These are phyloP conservation scores for Mortierella claussenii DNA, from an alignment of 192 early-diverging fungal species.

Conservation along the genomic window DNA sequence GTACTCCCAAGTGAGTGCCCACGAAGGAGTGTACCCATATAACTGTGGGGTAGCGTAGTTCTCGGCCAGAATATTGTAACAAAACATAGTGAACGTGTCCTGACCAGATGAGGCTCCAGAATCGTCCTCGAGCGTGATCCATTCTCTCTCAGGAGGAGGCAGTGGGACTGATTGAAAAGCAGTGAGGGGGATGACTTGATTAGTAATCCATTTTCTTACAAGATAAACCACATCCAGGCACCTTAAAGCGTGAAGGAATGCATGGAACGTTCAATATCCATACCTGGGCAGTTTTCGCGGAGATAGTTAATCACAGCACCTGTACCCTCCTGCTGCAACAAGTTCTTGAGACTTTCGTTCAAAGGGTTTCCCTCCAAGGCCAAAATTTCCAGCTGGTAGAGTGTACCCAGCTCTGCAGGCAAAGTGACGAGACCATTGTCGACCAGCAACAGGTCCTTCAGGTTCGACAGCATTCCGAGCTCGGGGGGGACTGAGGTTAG, in stretches of 20 bases:
- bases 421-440: constrained; percentile 90
- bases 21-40: constrained; percentile 95
- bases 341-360: constrained; percentile 77
- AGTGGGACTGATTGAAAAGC: constrained; percentile 65
- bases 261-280: too few relatives aligned
- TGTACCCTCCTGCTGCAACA: constrained; percentile 91
- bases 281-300: constrained; percentile 89
- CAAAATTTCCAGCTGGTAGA: constrained; percentile 90
- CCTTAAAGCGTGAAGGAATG: too few relatives aligned
- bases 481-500: constrained; percentile 86
- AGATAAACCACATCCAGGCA: too few relatives aligned
- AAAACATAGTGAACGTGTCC: constrained; percentile 90
- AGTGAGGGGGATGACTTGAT: background rate
- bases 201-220: too few relatives aligned
- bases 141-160: constrained; percentile 88
- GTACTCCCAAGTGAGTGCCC: constrained; percentile 95
- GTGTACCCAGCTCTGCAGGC: constrained; percentile 88
- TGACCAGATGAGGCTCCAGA: constrained; percentile 61
- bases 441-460: constrained; percentile 88
- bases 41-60: constrained; percentile 88
- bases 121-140: constrained; percentile 86
- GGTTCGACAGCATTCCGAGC: constrained; percentile 81
- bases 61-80: constrained; percentile 92
- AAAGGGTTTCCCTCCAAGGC: constrained; percentile 97
- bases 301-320: constrained; percentile 84